These are phyloP conservation scores for Daldinia bambusicola DNA, from an alignment of 495 filamentous ascomycete genomes.

Conservation along the genomic window DNA sequence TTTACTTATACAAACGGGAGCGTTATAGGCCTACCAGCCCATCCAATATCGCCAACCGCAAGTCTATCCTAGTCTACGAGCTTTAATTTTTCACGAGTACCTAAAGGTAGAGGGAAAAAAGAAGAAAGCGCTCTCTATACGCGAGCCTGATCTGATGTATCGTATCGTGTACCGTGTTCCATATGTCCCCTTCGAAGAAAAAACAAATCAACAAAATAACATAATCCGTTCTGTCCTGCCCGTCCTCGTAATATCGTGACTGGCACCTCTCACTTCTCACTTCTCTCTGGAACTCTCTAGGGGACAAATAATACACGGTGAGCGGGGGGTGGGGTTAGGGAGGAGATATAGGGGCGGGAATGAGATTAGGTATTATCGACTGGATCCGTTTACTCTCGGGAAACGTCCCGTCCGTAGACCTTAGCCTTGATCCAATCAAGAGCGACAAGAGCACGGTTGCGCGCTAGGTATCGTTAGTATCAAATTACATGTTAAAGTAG, in stretches of 20 bases:
- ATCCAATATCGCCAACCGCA: constrained; percentile 26
- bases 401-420: constrained; percentile 94
- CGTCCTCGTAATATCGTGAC: constrained; percentile 18
- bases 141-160: background rate
- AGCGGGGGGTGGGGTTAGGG: background rate
- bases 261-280: background rate
- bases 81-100: constrained; percentile 12
- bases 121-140: constrained; percentile 27
- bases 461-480: constrained; percentile 61
- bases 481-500: background rate
- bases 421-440: constrained; percentile 97
- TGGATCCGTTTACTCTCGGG: constrained; percentile 74
- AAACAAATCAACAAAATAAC: background rate
- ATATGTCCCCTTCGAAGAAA: constrained; percentile 1
- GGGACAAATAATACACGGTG: constrained; percentile 29
- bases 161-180: constrained; percentile 7
- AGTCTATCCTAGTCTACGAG: constrained; percentile 27
- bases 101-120: too few relatives aligned
- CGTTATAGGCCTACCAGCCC: background rate
- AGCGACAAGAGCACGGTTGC: constrained; percentile 91
- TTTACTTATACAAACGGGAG: constrained; percentile 28
- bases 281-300: constrained; percentile 13
- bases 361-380: constrained; percentile 18
- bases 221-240: constrained; percentile 10
- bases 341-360: background rate